Conservation (phyloP, 768 basidiomycete species). For the Boletus speciosus region DNA sequence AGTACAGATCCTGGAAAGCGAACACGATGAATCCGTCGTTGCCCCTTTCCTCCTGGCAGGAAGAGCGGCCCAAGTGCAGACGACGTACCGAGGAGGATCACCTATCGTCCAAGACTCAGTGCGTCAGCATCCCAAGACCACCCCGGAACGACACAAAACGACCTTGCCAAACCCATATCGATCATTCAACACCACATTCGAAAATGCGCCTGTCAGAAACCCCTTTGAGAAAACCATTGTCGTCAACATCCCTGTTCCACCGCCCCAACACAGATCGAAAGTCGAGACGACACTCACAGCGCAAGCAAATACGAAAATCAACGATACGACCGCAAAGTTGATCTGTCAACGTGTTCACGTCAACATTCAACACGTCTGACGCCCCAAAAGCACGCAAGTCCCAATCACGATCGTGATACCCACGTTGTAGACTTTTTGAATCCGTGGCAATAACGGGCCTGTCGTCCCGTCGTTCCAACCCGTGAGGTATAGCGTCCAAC, state of each 20-base stretch:
- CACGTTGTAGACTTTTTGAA: slow-evolving; percentile 37
- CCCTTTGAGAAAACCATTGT: slow-evolving; percentile 18
- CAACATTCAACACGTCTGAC: not conserved
- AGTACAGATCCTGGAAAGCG: slow-evolving; percentile 21
- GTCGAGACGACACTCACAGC: slow-evolving; percentile 23
- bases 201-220: slow-evolving; percentile 32
- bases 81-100: slow-evolving; percentile 28
- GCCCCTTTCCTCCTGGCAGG: not conserved
- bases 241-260: not conserved
- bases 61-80: no score
- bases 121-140: not conserved
- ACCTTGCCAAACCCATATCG: slow-evolving; percentile 37
- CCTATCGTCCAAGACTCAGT: slow-evolving; percentile 3
- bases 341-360: slow-evolving; percentile 24
- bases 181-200: slow-evolving; percentile 27
- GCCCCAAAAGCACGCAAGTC: not conserved
- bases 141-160: not conserved
- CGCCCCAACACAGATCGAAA: not conserved
- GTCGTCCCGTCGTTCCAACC: slow-evolving; percentile 41
- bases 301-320: slow-evolving; percentile 43
- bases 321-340: slow-evolving; percentile 38
- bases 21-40: not conserved
- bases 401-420: not conserved
- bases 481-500: slow-evolving; percentile 33
- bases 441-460: slow-evolving; percentile 38